Evolutionary conservation across 345 rosid genomes (phyloP), one percentile per base, ranked within the genome.

Genomic region (Abelmoschus esculentus): DNA sequence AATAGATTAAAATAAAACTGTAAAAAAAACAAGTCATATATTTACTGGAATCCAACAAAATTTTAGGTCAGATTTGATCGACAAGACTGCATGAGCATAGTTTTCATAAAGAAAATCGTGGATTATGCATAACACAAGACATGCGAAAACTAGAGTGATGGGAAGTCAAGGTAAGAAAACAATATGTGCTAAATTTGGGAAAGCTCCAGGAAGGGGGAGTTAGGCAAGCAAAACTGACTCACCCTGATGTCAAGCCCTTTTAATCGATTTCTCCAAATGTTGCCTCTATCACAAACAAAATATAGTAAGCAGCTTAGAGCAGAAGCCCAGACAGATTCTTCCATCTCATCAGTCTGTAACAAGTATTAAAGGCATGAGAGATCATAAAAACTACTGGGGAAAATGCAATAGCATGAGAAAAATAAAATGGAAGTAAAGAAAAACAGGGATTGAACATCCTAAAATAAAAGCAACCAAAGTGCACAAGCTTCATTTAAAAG

Each of bases 221-320:
- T 5, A 38, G 7, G 66, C 19, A 58, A 26, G 62, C 7, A 71
- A 78, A 61, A 69, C 67, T 60, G 67, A 69, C 89, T 79, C 71
- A 95, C 99, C 91, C 99, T 86, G 77, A 95, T 91, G 83, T 91
- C 99, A 78, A 95, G 98, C 72, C 99, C 99, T 76, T 86, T 84
- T 80, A 95, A 79, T 76, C 84, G 82, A 50, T 80, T 84, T 75
- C 93, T 85, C 82, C 82, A 75, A 73, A 95, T 91, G 80, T 86
- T 91, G 68, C 98, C 93, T 72, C 99, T 83, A 61, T 90, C 96
- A 76, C 90, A 88, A 66, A 91, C 90, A 78, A 95, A 95, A 86
- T 90, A 95, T 56, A 95, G 93, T 62, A 95, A 85, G 82, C 99
- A 91, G 82, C 99, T 95, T 52, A 95, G 80, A 54, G 96, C 96